phyloP scores from a whole-genome alignment of 192 early-diverging fungal species.

The Backusella mclennaniae region DNA sequence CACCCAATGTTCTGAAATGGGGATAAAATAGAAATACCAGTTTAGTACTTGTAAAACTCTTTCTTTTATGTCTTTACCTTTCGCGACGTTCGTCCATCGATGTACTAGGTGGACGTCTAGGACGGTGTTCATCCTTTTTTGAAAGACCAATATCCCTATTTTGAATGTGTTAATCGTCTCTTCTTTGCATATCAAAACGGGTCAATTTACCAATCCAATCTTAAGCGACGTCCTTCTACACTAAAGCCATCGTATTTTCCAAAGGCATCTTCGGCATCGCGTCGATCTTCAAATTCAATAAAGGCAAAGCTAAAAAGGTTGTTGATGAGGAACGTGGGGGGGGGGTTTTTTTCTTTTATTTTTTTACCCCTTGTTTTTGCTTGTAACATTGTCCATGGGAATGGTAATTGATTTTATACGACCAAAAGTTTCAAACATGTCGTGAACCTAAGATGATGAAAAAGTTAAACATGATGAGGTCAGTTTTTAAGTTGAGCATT shows the following conservation, averaged over 20 bases:
- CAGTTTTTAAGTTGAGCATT: not conserved
- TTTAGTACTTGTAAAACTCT: not conserved
- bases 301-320: slow-evolving; percentile 64
- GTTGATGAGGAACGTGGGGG: no score
- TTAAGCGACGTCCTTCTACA: slow-evolving; percentile 55
- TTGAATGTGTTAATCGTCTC: no score
- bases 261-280: slow-evolving; percentile 61
- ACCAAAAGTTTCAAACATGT: slow-evolving; percentile 78
- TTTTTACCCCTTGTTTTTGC: slow-evolving; percentile 76
- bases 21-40: not conserved
- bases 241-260: slow-evolving; percentile 60
- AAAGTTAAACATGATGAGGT: not conserved
- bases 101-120: not conserved
- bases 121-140: slow-evolving; percentile 30
- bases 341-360: no score
- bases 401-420: slow-evolving; percentile 63
- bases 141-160: slow-evolving; percentile 28
- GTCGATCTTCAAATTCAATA: slow-evolving; percentile 69
- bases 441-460: slow-evolving; percentile 25
- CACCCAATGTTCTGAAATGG: not conserved
- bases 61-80: not conserved
- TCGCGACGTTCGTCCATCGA: slow-evolving; percentile 16
- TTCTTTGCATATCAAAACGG: no score
- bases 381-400: slow-evolving; percentile 70
- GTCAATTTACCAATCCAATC: slow-evolving; percentile 43